Conservation (phyloP, 345 rosid genomes). For the Xanthoceras sorbifolium region DNA sequence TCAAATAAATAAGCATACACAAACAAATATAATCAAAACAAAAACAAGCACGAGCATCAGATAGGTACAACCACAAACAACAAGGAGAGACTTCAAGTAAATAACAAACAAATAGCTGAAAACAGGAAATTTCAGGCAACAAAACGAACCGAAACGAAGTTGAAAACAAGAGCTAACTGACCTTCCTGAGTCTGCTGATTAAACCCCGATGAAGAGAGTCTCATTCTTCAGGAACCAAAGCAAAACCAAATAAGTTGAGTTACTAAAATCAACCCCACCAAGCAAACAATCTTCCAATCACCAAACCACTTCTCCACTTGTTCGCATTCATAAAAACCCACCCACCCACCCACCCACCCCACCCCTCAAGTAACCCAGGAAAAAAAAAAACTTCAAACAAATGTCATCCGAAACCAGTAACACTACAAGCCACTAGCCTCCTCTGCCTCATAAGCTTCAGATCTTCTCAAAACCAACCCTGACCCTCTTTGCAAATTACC, state of each 20-base stretch:
- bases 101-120: background rate
- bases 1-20: background rate
- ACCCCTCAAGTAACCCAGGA: constrained; percentile 1
- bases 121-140: background rate
- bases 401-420: constrained; percentile 33
- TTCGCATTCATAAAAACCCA: constrained; percentile 15
- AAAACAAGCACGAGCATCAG: background rate
- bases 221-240: constrained; percentile 39
- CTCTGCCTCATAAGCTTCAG: constrained; percentile 30
- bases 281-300: background rate
- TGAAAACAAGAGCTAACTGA: constrained; percentile 14
- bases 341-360: constrained; percentile 9
- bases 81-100: background rate
- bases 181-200: constrained; percentile 59
- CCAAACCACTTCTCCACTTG: constrained; percentile 3
- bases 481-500: background rate
- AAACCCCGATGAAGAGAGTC: constrained; percentile 56
- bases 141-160: background rate
- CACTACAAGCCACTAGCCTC: constrained; percentile 27
- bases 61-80: background rate
- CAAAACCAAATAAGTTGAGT: constrained; percentile 7
- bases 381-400: background rate
- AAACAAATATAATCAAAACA: background rate
- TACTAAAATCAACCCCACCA: constrained; percentile 12
- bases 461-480: constrained; percentile 20